Conservation (phyloP, 2,329 filamentous ascomycete species). For the Fusarium sp. region DNA sequence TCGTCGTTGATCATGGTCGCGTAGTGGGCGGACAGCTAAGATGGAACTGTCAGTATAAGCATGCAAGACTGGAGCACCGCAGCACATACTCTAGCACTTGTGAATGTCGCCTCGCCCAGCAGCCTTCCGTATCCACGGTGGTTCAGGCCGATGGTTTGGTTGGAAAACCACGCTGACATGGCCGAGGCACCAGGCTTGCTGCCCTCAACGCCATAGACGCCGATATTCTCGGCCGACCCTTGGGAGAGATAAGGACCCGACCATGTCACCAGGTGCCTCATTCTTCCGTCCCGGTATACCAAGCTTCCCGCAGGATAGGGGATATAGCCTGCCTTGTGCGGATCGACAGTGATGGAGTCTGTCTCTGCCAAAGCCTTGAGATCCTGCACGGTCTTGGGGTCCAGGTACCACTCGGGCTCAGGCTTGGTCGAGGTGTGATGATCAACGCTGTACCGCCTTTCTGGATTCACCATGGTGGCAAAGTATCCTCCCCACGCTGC, state of each 20-base stretch:
- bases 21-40: slow-evolving; percentile 53
- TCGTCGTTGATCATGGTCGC: slow-evolving; percentile 50
- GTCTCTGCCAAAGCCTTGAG: slow-evolving; percentile 51
- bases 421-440: slow-evolving; percentile 5
- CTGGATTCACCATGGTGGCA: slow-evolving; percentile 53
- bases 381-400: slow-evolving; percentile 51
- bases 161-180: slow-evolving; percentile 55
- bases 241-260: slow-evolving; percentile 52
- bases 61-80: rapidly evolving
- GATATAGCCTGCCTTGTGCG: slow-evolving; percentile 58
- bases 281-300: slow-evolving; percentile 55
- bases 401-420: slow-evolving; percentile 49
- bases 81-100: slow-evolving; percentile 50
- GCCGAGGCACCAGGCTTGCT: slow-evolving; percentile 58
- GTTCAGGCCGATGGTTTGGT: slow-evolving; percentile 54
- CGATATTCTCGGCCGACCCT: slow-evolving; percentile 52
- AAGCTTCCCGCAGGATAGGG: slow-evolving; percentile 57
- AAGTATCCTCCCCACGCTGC: slow-evolving; percentile 63
- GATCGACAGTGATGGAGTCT: slow-evolving; percentile 59
- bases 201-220: slow-evolving; percentile 56
- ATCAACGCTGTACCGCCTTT: slow-evolving; percentile 31
- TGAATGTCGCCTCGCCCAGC: slow-evolving; percentile 55
- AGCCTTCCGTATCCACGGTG: slow-evolving; percentile 54
- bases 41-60: not conserved
- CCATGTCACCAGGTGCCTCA: slow-evolving; percentile 57